phyloP scores from a whole-genome alignment of 192 early-diverging fungal species.

The Coemansia umbellata region DNA sequence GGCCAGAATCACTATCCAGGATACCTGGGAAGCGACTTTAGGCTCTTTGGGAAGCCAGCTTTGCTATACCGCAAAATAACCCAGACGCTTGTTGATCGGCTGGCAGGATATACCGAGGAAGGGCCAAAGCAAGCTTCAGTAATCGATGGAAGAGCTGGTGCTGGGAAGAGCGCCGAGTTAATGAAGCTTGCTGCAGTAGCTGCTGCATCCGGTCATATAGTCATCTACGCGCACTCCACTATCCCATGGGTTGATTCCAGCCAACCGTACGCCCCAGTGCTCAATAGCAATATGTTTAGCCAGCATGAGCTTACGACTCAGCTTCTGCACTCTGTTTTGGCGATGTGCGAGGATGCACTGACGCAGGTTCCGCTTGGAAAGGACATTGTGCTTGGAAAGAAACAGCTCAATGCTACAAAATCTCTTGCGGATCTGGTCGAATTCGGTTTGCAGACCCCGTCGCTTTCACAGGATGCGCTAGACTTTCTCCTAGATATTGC shows the following conservation, averaged over 20 bases:
- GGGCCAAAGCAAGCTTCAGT: constrained; percentile 25
- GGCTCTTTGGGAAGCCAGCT: constrained; percentile 40
- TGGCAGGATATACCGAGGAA: not conserved
- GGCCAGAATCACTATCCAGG: constrained; percentile 32
- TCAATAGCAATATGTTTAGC: constrained; percentile 15
- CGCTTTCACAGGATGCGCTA: constrained; percentile 30
- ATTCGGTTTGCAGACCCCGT: constrained; percentile 26
- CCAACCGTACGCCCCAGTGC: constrained; percentile 32
- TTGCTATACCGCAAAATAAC: constrained; percentile 40
- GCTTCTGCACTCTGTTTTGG: constrained; percentile 15
- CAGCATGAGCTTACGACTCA: constrained; percentile 29
- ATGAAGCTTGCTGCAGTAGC: constrained; percentile 41
- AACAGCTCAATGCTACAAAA: constrained; percentile 7
- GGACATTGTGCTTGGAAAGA: constrained; percentile 26
- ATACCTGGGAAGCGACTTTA: constrained; percentile 29
- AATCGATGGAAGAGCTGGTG: constrained; percentile 30
- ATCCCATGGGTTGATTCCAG: constrained; percentile 47
- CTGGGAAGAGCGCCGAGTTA: constrained; percentile 48
- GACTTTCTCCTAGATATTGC: constrained; percentile 31
- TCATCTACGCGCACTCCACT: constrained; percentile 33
- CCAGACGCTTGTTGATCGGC: constrained; percentile 25
- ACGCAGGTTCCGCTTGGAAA: constrained; percentile 29
- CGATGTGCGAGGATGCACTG: constrained; percentile 26
- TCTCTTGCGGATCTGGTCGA: constrained; percentile 37
- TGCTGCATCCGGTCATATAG: constrained; percentile 18